A percentile compares a stretch with the other conserved stretches of the same genome.
These are phyloP conservation scores for Eucalyptus regnans DNA, from an alignment of 345 rosid genomes.

Conservation along the genomic window DNA sequence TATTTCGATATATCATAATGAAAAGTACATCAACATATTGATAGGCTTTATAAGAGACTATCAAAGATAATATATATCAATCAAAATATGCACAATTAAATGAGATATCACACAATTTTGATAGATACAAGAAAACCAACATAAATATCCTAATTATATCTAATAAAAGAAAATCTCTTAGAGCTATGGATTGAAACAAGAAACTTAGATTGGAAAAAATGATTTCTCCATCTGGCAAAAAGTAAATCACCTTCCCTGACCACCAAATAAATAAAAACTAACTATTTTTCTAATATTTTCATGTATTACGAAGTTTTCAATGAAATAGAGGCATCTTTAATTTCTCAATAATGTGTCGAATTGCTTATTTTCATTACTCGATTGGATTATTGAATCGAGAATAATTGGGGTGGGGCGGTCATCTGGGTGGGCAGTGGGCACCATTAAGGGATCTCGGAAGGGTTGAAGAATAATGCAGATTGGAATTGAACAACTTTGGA, in stretches of 20 bases:
- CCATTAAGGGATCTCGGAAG: background rate
- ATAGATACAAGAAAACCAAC: background rate
- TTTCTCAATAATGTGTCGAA: background rate
- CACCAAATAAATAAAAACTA: too few species aligned
- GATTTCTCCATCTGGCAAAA: background rate
- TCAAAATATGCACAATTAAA: too few species aligned
- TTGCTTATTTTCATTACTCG: background rate
- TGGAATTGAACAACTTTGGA: background rate
- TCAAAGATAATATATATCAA: too few species aligned
- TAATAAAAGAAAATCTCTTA: background rate
- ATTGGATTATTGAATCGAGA: background rate
- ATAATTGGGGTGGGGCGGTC: background rate
- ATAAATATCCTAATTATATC: background rate
- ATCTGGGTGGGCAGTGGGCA: accelerated
- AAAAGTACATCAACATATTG: background rate
- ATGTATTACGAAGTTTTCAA: background rate
- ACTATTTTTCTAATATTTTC: too few species aligned
- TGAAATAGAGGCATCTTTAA: accelerated
- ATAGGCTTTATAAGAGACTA: too few species aligned
- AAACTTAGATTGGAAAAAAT: background rate
- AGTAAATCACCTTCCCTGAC: accelerated
- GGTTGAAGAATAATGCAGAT: background rate
- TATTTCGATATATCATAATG: too few species aligned
- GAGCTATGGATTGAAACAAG: background rate
- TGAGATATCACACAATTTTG: too few species aligned